phyloP scores from a whole-genome alignment of 805 yeast species.

The Saccharomycopsis capsularis region DNA sequence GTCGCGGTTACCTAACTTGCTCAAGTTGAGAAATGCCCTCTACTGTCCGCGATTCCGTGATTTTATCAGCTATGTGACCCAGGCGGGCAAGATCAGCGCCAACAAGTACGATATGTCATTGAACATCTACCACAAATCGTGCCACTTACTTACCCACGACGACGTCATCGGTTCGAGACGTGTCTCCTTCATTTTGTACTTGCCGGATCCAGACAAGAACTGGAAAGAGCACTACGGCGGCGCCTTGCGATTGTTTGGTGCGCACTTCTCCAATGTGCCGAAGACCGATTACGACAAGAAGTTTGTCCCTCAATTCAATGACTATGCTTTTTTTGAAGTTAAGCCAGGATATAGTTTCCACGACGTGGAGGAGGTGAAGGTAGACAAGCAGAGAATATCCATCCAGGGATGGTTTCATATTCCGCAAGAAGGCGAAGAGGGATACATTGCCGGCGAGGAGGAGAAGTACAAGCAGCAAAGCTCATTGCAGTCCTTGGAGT shows the following conservation, averaged over 20 bases:
- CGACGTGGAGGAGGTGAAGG: constrained; percentile 95
- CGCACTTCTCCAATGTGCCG: constrained; percentile 86
- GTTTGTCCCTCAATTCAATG: constrained; percentile 89
- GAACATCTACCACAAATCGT: constrained; percentile 85
- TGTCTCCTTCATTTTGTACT: constrained; percentile 83
- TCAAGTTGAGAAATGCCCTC: constrained; percentile 75
- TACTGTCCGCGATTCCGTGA: constrained; percentile 84
- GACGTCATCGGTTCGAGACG: constrained; percentile 96
- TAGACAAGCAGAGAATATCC: constrained; percentile 81
- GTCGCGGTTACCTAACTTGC: constrained; percentile 64
- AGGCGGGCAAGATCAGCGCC: constrained; percentile 88
- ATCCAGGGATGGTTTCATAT: constrained; percentile 99
- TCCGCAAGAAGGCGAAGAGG: constrained; percentile 89
- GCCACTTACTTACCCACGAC: constrained; percentile 92
- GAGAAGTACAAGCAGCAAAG: constrained; percentile 66
- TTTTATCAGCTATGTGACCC: constrained; percentile 66
- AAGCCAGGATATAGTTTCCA: constrained; percentile 96
- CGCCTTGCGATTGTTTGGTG: constrained; percentile 76
- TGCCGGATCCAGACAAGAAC: constrained; percentile 82
- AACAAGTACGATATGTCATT: constrained; percentile 85
- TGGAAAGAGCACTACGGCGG: constrained; percentile 97
- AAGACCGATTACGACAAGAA: constrained; percentile 61
- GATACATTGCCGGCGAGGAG: constrained; percentile 76
- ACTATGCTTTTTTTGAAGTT: constrained; percentile 90
- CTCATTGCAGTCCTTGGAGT: constrained; percentile 73